Evolutionary conservation across 106 monocot genomes (phyloP).

Genomic region (Dendrobium nobile): DNA sequence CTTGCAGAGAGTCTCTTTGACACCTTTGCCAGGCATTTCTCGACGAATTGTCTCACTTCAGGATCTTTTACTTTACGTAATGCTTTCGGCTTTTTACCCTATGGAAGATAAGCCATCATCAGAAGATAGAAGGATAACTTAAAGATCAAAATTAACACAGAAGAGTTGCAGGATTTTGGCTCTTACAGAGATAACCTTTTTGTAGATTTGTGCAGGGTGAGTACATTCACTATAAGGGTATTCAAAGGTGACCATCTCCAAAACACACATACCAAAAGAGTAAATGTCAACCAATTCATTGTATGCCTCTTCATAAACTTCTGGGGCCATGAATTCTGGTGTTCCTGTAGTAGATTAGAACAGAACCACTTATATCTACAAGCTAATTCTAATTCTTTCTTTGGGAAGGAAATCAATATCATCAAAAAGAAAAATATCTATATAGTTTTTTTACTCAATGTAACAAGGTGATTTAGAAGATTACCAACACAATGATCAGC

Average conservation of each 20-base stretch:
- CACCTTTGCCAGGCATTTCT: constrained; percentile 42
- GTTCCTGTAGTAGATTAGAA: constrained; percentile 20
- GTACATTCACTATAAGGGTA: constrained; percentile 65
- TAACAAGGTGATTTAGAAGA: neutral
- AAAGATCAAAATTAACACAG: neutral
- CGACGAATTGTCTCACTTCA: constrained; percentile 49
- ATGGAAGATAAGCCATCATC: neutral
- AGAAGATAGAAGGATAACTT: neutral
- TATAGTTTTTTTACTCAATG: neutral
- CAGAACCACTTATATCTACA: neutral
- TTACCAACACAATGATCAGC: constrained; percentile 14
- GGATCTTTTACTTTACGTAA: constrained; percentile 40
- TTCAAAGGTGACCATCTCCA: constrained; percentile 66
- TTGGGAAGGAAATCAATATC: neutral
- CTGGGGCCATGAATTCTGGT: constrained; percentile 70
- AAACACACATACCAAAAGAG: constrained; percentile 63
- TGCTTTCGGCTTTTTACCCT: constrained; percentile 51
- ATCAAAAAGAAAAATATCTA: neutral
- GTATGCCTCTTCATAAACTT: constrained; percentile 61
- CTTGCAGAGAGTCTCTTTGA: constrained; percentile 37
- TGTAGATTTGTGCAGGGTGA: constrained; percentile 56
- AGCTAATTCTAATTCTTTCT: neutral
- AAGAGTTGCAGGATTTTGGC: neutral
- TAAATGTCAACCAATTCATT: constrained; percentile 65
- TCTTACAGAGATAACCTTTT: constrained; percentile 47